Conservation (phyloP, 805 yeast genomes). For the Grigorovia humatica region DNA sequence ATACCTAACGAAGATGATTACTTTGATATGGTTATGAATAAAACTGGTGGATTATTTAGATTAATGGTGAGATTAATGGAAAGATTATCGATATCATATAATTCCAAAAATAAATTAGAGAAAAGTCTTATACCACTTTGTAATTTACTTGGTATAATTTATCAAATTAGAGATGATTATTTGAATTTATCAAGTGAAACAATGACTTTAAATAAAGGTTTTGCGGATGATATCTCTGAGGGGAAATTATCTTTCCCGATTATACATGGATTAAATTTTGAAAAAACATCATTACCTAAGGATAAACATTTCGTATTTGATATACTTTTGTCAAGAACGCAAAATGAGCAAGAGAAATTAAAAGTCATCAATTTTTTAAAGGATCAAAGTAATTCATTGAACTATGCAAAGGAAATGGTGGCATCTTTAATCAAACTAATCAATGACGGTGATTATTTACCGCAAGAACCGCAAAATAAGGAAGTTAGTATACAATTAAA, state of each 20-base stretch:
- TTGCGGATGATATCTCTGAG: conserved; percentile 78
- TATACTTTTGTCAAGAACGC: conserved; percentile 44
- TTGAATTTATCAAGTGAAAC: conserved; percentile 45
- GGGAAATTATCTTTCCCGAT: conserved; percentile 86
- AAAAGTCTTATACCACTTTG: conserved; percentile 47
- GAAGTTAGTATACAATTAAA: conserved; percentile 4
- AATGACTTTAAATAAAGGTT: conserved; percentile 56
- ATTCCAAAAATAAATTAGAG: conserved; percentile 1
- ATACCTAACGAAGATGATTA: conserved; percentile 60
- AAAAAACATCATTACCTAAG: conserved; percentile 9
- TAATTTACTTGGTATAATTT: conserved; percentile 67
- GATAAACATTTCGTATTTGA: conserved; percentile 34
- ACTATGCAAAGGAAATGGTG: conserved; percentile 15
- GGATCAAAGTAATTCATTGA: conserved; percentile 22
- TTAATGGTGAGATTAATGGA: conserved; percentile 60
- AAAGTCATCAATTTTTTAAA: conserved; percentile 41
- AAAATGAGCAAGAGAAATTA: conserved; percentile 38
- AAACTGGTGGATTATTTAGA: conserved; percentile 83
- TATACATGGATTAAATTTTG: conserved; percentile 45
- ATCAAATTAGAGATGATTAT: conserved; percentile 81
- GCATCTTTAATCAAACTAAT: conserved; percentile 14
- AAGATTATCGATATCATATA: conserved; percentile 9
- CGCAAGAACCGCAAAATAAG: conserved; percentile 6
- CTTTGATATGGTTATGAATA: conserved; percentile 71
- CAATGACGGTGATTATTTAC: conserved; percentile 15